Conservation (phyloP, 2,329 filamentous ascomycete genomes). For the Ciborinia camelliae region DNA sequence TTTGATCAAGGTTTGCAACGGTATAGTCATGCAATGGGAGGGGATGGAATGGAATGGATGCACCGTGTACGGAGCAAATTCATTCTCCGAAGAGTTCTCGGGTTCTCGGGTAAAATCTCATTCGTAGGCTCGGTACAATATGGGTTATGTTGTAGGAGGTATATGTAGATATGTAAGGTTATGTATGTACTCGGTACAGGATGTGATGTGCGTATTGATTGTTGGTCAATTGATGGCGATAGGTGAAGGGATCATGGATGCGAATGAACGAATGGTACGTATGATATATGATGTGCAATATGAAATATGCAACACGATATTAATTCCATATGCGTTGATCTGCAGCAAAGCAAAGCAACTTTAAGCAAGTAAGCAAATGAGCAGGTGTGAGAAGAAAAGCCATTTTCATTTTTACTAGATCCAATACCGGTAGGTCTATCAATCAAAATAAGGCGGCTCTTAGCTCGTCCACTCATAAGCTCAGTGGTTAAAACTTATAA, state of each 20-base stretch:
- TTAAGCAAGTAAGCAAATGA: not conserved
- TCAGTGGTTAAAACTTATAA: not conserved
- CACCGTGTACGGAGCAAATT: not conserved
- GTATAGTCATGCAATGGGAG: too few species aligned
- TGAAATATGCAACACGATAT: not conserved
- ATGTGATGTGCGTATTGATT: not conserved
- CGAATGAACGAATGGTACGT: not conserved
- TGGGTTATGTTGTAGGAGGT: not conserved
- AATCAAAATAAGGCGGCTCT: slow-evolving; percentile 1
- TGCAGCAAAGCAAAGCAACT: slow-evolving; percentile 9
- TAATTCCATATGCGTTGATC: not conserved
- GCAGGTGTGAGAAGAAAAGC: not conserved
- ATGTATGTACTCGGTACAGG: not conserved
- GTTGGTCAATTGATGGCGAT: slow-evolving; percentile 1
- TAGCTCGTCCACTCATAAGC: not conserved
- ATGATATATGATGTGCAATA: too few species aligned
- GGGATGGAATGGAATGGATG: too few species aligned
- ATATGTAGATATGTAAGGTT: not conserved
- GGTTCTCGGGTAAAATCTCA: not conserved
- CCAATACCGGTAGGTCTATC: not conserved
- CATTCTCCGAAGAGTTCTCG: not conserved
- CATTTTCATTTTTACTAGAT: not conserved
- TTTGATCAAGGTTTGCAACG: not conserved
- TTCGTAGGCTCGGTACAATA: not conserved
- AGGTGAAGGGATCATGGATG: too few species aligned